Conservation (phyloP, 1,284 basidiomycete species). For the Cystobasidium pallidum region DNA sequence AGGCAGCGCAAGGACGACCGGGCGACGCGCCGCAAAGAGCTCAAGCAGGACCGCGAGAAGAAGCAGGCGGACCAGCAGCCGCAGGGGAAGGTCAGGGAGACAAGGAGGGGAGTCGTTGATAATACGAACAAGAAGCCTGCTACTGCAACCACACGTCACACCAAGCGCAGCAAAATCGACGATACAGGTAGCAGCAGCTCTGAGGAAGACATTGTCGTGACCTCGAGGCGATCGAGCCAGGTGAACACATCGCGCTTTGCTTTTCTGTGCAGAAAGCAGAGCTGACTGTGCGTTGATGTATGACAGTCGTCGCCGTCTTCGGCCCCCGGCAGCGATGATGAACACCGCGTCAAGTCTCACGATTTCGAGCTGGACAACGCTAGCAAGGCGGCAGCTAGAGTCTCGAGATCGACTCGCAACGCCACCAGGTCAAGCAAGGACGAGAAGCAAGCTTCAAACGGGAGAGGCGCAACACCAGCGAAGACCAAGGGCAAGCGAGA, state of each 20-base stretch:
- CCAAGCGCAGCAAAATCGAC: background rate
- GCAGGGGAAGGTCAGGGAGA: conserved; percentile 8
- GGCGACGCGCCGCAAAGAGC: conserved; percentile 30
- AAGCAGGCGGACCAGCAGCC: conserved; percentile 15
- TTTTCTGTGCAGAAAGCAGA: background rate
- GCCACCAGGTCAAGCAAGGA: conserved; percentile 2
- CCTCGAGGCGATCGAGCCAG: conserved; percentile 30
- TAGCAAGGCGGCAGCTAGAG: conserved; percentile 10
- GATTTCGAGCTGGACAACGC: conserved; percentile 28
- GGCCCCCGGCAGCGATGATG: conserved; percentile 44
- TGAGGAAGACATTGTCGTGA: conserved; percentile 28
- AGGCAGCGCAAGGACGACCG: conserved; percentile 26
- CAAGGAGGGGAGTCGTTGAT: conserved; percentile 3
- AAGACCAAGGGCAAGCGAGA: background rate
- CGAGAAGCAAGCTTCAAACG: conserved; percentile 16
- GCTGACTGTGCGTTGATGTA: background rate
- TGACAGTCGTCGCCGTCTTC: conserved; percentile 28
- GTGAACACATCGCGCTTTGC: background rate
- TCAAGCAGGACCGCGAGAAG: conserved; percentile 19
- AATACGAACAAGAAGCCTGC: background rate
- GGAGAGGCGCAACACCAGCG: background rate
- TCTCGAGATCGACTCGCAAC: conserved; percentile 15
- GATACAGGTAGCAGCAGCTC: background rate
- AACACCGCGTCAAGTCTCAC: conserved; percentile 28
- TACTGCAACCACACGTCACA: background rate